Evolutionary conservation across 192 early-diverging fungal species (phyloP), one percentile per base, ranked within the genome.

Genomic region (Obelidium mucronatum): DNA sequence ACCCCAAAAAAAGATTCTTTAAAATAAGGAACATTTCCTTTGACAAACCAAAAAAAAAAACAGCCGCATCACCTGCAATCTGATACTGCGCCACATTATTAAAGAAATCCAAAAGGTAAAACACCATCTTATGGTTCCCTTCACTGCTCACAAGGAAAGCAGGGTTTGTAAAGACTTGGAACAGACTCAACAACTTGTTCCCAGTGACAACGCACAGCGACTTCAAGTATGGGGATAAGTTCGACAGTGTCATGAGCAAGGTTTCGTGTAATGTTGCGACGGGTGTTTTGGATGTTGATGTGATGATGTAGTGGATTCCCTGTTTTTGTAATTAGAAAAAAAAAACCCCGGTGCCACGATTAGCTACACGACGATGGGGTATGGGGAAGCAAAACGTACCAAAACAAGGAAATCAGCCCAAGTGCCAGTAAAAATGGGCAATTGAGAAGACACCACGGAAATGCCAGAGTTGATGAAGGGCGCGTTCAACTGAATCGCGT

Each of bases 51-150:
- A 28, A 26, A 61, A 28, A 2, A 77, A 19, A 22, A 22, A 8
- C 19, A 3, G 2, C 22, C 70, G 82, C 63, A 75, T 44, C 42
- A 92, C 91, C 83, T 13, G 91, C 73, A 52, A 89, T 88, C 52
- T 96, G 96, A 79, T 95, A 96, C 73, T 95, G 94, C 13, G 96
- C 83, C 36, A 95, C 84, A 59, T 91, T 92, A 75, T 95, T 92
- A 74, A 96, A 91, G 4, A 90, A 86, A 73, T 96, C 95, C 3
- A 96, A 75, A 31, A 95, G 69, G 70, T 92, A 94, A 13, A 89
- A 91, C 17, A 93, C 82, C 36, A 90, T 85, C 35, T 85, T 85
- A 67, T 95, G 91, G 66, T 97, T 93, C 56, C 80, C 75, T 63
- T 95, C 91, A 60, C 92, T 92, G 0, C 92, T 88, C 26, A 96